These are phyloP conservation scores for Aureobasidium sp. DNA, from an alignment of 2,329 filamentous ascomycete genomes.

Conservation along the genomic window DNA sequence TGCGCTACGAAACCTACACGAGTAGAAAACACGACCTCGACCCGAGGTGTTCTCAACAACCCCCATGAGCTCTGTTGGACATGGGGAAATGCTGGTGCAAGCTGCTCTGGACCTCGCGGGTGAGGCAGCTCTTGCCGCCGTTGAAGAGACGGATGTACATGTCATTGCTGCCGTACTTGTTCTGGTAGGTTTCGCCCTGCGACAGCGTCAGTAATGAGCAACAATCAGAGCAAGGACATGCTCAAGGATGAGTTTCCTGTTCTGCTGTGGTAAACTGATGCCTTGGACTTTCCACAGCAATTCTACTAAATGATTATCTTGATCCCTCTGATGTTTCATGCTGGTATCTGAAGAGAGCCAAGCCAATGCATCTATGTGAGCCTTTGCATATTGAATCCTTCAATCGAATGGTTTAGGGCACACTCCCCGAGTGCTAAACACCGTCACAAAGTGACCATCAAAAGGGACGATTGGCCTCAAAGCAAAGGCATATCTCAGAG, in stretches of 20 bases:
- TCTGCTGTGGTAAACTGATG: background rate
- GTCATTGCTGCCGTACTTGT: slow-evolving; percentile 30
- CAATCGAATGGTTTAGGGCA: too few species aligned
- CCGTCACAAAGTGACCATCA: background rate
- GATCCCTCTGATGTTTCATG: background rate
- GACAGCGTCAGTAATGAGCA: background rate
- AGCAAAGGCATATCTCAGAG: too few species aligned
- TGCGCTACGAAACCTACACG: too few species aligned
- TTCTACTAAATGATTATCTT: background rate
- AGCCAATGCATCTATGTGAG: background rate
- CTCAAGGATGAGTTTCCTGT: too few species aligned
- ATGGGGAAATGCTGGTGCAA: slow-evolving; percentile 36
- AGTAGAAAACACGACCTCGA: too few species aligned
- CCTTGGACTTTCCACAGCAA: background rate
- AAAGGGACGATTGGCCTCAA: too few species aligned
- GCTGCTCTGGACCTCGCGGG: slow-evolving; percentile 26
- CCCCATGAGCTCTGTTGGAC: slow-evolving; percentile 32
- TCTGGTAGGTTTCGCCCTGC: slow-evolving; percentile 27
- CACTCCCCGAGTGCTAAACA: background rate
- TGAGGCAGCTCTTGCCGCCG: slow-evolving; percentile 37
- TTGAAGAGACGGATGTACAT: slow-evolving; percentile 34
- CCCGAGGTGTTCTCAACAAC: slow-evolving; percentile 27
- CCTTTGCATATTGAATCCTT: background rate
- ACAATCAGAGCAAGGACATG: background rate
- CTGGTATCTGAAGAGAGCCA: background rate